Base-by-base conservation (phyloP, 306 rosid species). In the Sophora flavescens region DNA sequence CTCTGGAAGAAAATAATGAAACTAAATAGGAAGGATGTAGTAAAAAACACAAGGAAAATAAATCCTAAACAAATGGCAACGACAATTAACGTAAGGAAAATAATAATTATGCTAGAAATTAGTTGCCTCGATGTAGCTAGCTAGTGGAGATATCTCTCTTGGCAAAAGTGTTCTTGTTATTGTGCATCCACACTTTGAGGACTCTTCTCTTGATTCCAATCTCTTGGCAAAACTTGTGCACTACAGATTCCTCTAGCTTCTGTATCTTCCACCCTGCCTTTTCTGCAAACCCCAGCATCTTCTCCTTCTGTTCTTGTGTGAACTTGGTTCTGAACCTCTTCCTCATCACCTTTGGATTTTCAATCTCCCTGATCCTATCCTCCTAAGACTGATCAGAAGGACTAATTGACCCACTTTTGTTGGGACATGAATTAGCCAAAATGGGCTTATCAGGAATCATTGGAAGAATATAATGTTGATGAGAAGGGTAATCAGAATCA, bases 111-210 rank as follows among this genome's bases (percentile, higher is more conserved):
- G 38, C 8, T 12, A 50, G 44, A 73, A 50, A 50, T 15, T 66
- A 44, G 50, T 44, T 44, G 69, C 33, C 38, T 45, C 47, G 60
- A 68, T n/a, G n/a, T n/a, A 56, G 50, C 54, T 65, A 84, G 68
- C 48, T 73, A 56, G 56, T 71, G 14, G 70, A 47, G 44, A 63
- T 22, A 47, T 66, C 75, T 70, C 56, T 70, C 52, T 81, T 83
- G 48, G 79, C 82, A 79, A 75, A 84, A 18, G 75, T 78, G 75
- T 84, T 84, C 81, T 87, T 89, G 78, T 89, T 89, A 76, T 89
- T 89, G 66, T 89, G 93, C 86, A 89, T 85, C 93, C 93, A 89
- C 32, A 89, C 91, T 82, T 83, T 89, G 65, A 89, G 88, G 13
- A 89, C 89, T 51, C 85, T 81, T 45, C 89, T 84, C 65, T 81